These are phyloP conservation scores for Penicillium cinerascens DNA, from an alignment of 495 filamentous ascomycete species.

Conservation along the genomic window DNA sequence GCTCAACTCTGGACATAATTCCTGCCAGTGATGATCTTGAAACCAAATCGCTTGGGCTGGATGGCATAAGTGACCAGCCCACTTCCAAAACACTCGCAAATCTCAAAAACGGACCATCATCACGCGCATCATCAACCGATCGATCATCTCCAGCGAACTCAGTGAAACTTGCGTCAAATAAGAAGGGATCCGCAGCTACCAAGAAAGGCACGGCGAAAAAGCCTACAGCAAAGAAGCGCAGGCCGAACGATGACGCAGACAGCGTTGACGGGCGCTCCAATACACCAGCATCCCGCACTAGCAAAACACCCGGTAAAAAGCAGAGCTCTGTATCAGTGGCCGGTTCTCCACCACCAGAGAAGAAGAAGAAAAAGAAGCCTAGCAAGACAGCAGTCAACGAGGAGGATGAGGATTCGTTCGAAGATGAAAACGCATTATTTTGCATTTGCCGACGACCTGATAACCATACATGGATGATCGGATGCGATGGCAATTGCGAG, in stretches of 20 bases:
- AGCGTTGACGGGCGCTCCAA: conserved; percentile 43
- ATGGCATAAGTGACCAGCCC: conserved; percentile 34
- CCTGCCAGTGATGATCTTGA: conserved; percentile 30
- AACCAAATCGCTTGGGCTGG: conserved; percentile 22
- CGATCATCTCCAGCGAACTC: conserved; percentile 30
- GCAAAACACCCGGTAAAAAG: conserved; percentile 47
- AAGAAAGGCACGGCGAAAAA: conserved; percentile 60
- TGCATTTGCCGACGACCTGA: conserved; percentile 70
- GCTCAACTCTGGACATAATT: conserved; percentile 27
- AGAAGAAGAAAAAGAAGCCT: conserved; percentile 29
- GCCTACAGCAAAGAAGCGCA: conserved; percentile 55
- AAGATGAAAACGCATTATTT: conserved; percentile 53
- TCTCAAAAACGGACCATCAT: conserved; percentile 35
- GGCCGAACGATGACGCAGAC: conserved; percentile 47
- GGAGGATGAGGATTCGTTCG: conserved; percentile 42
- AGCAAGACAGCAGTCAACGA: conserved; percentile 14
- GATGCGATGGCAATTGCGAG: conserved; percentile 66
- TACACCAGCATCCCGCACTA: conserved; percentile 47
- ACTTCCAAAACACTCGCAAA: conserved; percentile 41
- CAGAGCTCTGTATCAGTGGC: conserved; percentile 37
- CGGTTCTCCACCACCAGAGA: conserved; percentile 40
- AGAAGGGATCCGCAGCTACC: conserved; percentile 36
- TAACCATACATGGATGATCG: conserved; percentile 75
- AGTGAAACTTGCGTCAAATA: conserved; percentile 28
- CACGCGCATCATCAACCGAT: conserved; percentile 20